Conservation (phyloP, 768 basidiomycete species). For the Strobilomyces dryophilus region DNA sequence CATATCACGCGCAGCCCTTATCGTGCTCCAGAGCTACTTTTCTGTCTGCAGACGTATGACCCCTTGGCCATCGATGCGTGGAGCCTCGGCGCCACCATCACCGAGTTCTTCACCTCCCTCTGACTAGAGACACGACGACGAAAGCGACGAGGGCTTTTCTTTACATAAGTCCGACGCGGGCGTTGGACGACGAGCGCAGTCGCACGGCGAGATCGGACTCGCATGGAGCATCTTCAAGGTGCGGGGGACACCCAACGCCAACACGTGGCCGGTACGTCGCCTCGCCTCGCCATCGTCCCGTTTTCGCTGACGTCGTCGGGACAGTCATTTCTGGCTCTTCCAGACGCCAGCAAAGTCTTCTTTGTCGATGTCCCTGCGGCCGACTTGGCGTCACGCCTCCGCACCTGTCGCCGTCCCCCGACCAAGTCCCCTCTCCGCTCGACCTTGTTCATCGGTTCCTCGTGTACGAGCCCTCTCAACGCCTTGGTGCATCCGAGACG, state of each 20-base stretch:
- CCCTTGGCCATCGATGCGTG: constrained; percentile 74
- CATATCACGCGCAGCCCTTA: constrained; percentile 52
- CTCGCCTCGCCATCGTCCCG: background rate
- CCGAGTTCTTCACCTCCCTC: constrained; percentile 76
- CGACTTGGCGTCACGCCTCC: constrained; percentile 49
- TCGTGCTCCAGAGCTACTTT: constrained; percentile 87
- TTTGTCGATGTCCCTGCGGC: constrained; percentile 53
- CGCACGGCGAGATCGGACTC: constrained; percentile 76
- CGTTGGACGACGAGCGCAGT: constrained; percentile 33
- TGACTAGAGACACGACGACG: constrained; percentile 36
- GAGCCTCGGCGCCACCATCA: constrained; percentile 74
- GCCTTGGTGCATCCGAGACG: too few relatives aligned
- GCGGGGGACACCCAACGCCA: constrained; percentile 66
- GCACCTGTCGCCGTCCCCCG: constrained; percentile 44
- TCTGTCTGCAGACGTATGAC: constrained; percentile 67
- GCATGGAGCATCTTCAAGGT: constrained; percentile 88
- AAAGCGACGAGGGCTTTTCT: constrained; percentile 28
- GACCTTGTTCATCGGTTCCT: too few relatives aligned
- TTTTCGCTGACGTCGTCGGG: background rate
- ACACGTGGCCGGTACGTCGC: constrained; percentile 70
- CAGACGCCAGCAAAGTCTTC: constrained; percentile 58
- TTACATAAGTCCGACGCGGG: constrained; percentile 21
- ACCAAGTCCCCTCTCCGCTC: too few relatives aligned
- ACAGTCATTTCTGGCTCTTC: constrained; percentile 57
- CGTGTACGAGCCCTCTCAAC: too few relatives aligned